Evolutionary conservation across 2,329 filamentous ascomycete species (phyloP).

Genomic region (Cercospora citrullina): DNA sequence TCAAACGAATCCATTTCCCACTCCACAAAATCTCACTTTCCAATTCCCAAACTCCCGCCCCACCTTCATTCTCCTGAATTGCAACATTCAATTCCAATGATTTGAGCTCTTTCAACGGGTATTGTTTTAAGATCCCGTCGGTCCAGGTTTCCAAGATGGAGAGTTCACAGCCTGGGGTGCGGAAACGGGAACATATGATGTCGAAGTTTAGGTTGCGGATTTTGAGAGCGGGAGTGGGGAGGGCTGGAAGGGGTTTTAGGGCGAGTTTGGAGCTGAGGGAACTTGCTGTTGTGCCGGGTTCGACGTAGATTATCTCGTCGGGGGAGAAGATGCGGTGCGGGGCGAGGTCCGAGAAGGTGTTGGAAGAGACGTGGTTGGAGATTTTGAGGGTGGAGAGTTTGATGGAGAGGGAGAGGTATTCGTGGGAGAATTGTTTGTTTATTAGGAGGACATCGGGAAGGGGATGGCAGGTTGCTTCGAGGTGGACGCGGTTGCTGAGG

Average conservation of each 20-base stretch:
- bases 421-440: slow-evolving; percentile 10
- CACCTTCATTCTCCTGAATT: background rate
- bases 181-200: slow-evolving; percentile 9
- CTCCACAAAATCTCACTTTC: slow-evolving; percentile 18
- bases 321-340: background rate
- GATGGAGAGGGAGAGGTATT: slow-evolving; percentile 10
- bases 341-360: background rate
- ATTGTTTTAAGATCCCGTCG: slow-evolving; percentile 5
- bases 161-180: background rate
- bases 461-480: background rate
- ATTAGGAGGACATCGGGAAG: slow-evolving; percentile 3
- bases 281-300: slow-evolving; percentile 1
- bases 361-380: slow-evolving; percentile 7
- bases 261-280: background rate
- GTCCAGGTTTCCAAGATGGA: slow-evolving; percentile 8
- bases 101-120: background rate
- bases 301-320: background rate
- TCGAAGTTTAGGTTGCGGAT: slow-evolving; percentile 5
- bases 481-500: background rate
- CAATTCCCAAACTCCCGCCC: background rate
- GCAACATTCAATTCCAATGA: slow-evolving; percentile 10
- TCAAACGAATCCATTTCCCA: slow-evolving; percentile 13
- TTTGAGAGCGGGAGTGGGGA: background rate
- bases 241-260: background rate
- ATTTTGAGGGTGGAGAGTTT: slow-evolving; percentile 2